Conservation (phyloP, 2,329 filamentous ascomycete genomes). For the Fusarium anthophilum region DNA sequence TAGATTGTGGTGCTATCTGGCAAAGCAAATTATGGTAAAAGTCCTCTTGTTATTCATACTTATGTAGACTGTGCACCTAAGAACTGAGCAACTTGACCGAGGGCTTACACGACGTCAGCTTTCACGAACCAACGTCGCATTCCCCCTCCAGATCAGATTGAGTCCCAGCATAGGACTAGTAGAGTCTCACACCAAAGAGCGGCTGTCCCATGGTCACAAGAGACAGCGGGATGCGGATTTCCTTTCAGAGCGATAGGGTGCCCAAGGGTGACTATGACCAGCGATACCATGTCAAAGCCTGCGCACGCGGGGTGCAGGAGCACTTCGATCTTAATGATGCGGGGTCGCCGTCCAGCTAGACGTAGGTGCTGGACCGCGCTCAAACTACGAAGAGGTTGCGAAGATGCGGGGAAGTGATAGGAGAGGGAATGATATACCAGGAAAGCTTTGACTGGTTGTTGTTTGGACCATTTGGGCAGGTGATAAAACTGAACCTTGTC, state of each 20-base stretch:
- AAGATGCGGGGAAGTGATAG: neutral
- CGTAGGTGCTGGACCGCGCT: neutral
- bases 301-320: fast-evolving
- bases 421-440: neutral
- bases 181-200: too few species aligned
- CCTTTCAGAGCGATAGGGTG: neutral
- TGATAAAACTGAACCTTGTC: neutral
- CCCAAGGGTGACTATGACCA: neutral
- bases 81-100: too few species aligned
- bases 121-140: neutral
- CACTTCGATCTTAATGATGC: neutral
- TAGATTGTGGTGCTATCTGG: neutral
- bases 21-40: neutral
- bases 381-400: neutral
- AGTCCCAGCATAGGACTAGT: neutral
- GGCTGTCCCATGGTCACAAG: neutral
- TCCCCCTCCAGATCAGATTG: fast-evolving
- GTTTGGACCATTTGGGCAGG: neutral
- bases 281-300: neutral
- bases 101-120: too few species aligned
- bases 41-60: neutral
- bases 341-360: neutral
- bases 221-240: neutral
- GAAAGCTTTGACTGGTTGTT: neutral
- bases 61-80: neutral